Conservation (phyloP, 306 rosid species). For the Astragalus glycyphyllos region DNA sequence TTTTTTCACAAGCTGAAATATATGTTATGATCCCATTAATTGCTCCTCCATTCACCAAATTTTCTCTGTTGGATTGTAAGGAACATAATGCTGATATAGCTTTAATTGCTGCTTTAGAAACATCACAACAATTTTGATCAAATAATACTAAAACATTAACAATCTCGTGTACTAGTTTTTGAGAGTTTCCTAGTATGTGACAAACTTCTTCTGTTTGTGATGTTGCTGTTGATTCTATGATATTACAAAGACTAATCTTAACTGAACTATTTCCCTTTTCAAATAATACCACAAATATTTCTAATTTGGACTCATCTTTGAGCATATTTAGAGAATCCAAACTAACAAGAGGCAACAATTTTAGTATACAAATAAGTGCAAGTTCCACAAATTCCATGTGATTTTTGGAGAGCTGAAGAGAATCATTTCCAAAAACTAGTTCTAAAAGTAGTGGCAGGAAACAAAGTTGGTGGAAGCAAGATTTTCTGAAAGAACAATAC, state of each 20-base stretch:
- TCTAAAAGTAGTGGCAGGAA: slow-evolving; percentile 76
- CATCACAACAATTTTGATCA: slow-evolving; percentile 43
- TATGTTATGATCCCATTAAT: slow-evolving; percentile 62
- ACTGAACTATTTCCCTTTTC: slow-evolving; percentile 55
- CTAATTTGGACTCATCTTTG: slow-evolving; percentile 57
- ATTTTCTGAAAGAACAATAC: slow-evolving; percentile 50
- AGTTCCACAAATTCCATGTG: slow-evolving; percentile 53
- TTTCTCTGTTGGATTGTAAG: slow-evolving; percentile 53
- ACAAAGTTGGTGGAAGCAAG: slow-evolving; percentile 64
- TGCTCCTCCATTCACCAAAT: slow-evolving; percentile 60
- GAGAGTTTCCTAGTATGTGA: slow-evolving; percentile 55
- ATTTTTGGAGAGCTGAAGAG: slow-evolving; percentile 33
- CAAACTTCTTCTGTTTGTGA: slow-evolving; percentile 51
- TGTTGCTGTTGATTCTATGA: slow-evolving; percentile 63
- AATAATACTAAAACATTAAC: slow-evolving; percentile 38
- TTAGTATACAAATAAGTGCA: slow-evolving; percentile 61
- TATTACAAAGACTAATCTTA: slow-evolving; percentile 61
- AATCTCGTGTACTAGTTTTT: slow-evolving; percentile 53
- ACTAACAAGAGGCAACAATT: slow-evolving; percentile 55
- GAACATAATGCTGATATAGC: slow-evolving; percentile 67
- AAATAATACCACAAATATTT: slow-evolving; percentile 50
- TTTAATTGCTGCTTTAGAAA: slow-evolving; percentile 63
- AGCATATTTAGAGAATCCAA: slow-evolving; percentile 59
- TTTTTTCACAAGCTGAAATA: slow-evolving; percentile 50
- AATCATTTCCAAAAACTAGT: slow-evolving; percentile 56